Base-by-base conservation (phyloP, 1,139 yeast species). In the Nematodospora anomalae region DNA sequence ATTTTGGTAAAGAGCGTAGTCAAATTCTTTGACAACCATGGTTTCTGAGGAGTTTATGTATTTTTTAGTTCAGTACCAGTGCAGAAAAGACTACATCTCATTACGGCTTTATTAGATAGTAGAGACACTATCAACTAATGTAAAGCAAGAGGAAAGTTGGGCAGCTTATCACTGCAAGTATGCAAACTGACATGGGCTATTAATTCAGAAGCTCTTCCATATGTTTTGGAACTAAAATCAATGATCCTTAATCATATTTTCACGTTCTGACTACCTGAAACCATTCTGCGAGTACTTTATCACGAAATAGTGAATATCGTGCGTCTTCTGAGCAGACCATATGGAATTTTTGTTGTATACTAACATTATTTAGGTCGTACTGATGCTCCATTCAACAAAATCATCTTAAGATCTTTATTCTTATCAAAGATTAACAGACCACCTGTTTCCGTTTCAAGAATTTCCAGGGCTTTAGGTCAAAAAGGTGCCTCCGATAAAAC, bases 361-460 rank as follows among this genome's bases (percentile, higher is more conserved):
- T 74, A 75, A 75, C 79, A 37, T 21, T 41, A 3, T 29, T 45
- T 61, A 80, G 95, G 94, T 80, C 96, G 98, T 79, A 92, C 97
- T 63, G 97, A 89, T 71, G 88, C 95, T 74, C 81, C 89, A 68
- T 92, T 92, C 94, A 92, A 94, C 97, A 88, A 86, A 83, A 89
- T 89, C 60, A 74, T 92, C 76, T 86, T 94, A 71, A 87, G 76
- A 73, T 79, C 92, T 67, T 83, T 94, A 74, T 92, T 88, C 87
- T 81, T 92, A 67, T 90, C 97, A 55, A 92, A 92, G 90, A 77
- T 83, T 73, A 94, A 92, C 97, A 88, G 96, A 80, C 99, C 98
- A 64, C 98, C 99, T 54, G 97, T 92, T 51, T 90, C 97, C 58
- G 82, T 88, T 56, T 83, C 96, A 56, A 88, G 96, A 79, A 79